Base-by-base conservation (phyloP, 805 yeast genomes). In the Ogataea trehalophila region DNA sequence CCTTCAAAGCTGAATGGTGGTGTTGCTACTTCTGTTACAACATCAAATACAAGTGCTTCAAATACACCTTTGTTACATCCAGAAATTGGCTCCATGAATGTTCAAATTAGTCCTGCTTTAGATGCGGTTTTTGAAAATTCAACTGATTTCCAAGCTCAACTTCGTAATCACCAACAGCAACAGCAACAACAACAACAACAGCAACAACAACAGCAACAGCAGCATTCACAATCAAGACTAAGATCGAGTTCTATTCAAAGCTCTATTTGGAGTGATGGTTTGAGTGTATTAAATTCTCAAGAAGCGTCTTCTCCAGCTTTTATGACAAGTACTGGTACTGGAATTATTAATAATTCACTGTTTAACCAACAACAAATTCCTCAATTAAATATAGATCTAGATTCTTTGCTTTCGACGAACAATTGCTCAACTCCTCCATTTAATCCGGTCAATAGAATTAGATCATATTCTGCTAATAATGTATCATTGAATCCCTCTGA, bases 181-280 rank as follows among this genome's bases (percentile, higher is more conserved):
- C 33, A 23, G n/a, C 17, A 39, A 14, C 41, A 15, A 6, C 33
- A 23, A 15, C 41, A 23, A 17, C 52, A 41, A 16, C 37, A 36
- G 17, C 44, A 39, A 16, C 41, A 39, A 23, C 33, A 23, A n/a
- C 20, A 39, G 14, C 41, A 15, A 6, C 33, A 23, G 11, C 41
- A 23, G 20, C 52, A 41, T 20, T 20, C 49, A 5, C 53, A 48
- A 33, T 33, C 56, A 33, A 66, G 86, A 53, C 64, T 76, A 52
- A 72, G 87, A 45, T 79, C 85, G 0, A 80, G 83, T 5, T 79
- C 84, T 1, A 65, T 80, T 38, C 68, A 72, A 39, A 68, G 76
- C 52, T 77, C 84, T 37, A 80, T 81, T 45, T 81, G 87, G 87
- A 76, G 77, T 51, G 81, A 76, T 55, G 77, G 74, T 41, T 54